Evolutionary conservation across 2,329 filamentous ascomycete species (phyloP).

Genomic region (Periconia digitata): DNA sequence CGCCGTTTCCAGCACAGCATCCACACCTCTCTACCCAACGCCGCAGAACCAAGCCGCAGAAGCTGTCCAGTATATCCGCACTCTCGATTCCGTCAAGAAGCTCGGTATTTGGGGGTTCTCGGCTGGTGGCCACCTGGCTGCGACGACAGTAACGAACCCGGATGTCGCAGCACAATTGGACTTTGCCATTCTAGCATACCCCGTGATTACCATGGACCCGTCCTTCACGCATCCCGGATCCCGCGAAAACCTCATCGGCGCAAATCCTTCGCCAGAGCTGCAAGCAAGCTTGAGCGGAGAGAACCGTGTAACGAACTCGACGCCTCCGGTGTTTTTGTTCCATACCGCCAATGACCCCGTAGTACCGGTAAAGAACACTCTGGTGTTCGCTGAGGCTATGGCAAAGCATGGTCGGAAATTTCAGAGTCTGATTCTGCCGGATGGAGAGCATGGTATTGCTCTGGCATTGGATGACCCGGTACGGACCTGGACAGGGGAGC

Average conservation of each 20-base stretch:
- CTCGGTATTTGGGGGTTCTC: constrained; percentile 10
- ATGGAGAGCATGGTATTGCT: constrained; percentile 7
- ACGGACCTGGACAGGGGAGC: constrained; percentile 5
- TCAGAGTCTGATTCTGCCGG: constrained; percentile 5
- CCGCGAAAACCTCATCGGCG: constrained; percentile 7
- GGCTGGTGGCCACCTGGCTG: constrained; percentile 6
- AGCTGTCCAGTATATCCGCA: constrained; percentile 10
- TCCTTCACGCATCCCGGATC: constrained; percentile 7
- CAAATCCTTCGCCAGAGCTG: constrained; percentile 5
- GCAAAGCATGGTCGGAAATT: constrained; percentile 4
- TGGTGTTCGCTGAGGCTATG: constrained; percentile 8
- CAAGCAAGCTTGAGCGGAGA: constrained; percentile 3
- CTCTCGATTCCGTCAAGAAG: constrained; percentile 1
- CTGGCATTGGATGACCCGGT: constrained; percentile 7
- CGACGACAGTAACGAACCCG: constrained; percentile 7
- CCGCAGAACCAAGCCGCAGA: constrained; percentile 8
- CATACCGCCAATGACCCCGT: constrained; percentile 8
- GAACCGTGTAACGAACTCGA: constrained; percentile 7
- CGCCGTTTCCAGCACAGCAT: neutral
- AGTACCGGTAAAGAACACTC: constrained; percentile 6
- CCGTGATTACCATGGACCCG: constrained; percentile 9
- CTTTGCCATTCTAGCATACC: constrained; percentile 8
- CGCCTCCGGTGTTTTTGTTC: constrained; percentile 9
- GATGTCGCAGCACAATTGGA: constrained; percentile 1
- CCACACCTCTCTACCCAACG: constrained; percentile 3